These are phyloP conservation scores for Podospora fimiseda DNA, from an alignment of 495 filamentous ascomycete genomes.

Conservation along the genomic window DNA sequence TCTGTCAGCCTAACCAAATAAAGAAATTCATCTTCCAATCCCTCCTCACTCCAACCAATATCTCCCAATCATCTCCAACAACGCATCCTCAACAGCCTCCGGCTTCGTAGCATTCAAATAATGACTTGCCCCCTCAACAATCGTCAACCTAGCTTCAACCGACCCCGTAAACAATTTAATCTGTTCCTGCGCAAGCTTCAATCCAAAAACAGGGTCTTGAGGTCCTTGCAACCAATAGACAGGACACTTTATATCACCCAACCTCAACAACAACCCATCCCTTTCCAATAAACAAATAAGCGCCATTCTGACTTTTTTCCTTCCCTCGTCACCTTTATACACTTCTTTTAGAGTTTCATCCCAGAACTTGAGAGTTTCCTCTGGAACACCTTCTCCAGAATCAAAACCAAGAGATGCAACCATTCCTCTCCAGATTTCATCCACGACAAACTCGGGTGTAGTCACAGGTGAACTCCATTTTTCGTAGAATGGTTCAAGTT, in stretches of 20 bases:
- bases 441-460: conserved; percentile 49
- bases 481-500: conserved; percentile 37
- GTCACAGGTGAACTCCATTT: conserved; percentile 38
- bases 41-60: conserved; percentile 2
- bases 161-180: conserved; percentile 52
- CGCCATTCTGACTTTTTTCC: conserved; percentile 50
- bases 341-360: conserved; percentile 43
- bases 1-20: too few relatives aligned
- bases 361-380: conserved; percentile 46
- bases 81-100: conserved; percentile 44
- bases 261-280: conserved; percentile 49
- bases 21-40: too few relatives aligned
- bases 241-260: conserved; percentile 53
- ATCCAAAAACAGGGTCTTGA: conserved; percentile 45
- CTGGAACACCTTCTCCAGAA: conserved; percentile 33
- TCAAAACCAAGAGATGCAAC: conserved; percentile 50
- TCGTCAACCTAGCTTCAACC: conserved; percentile 41
- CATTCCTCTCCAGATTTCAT: conserved; percentile 49
- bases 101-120: conserved; percentile 53
- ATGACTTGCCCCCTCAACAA: conserved; percentile 50
- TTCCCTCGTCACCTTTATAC: conserved; percentile 55
- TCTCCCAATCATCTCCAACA: conserved; percentile 44
- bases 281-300: conserved; percentile 51
- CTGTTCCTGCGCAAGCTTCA: conserved; percentile 45
- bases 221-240: conserved; percentile 62